Evolutionary conservation across 208 protist genomes (phyloP).

Genomic region (Leishmania major): DNA sequence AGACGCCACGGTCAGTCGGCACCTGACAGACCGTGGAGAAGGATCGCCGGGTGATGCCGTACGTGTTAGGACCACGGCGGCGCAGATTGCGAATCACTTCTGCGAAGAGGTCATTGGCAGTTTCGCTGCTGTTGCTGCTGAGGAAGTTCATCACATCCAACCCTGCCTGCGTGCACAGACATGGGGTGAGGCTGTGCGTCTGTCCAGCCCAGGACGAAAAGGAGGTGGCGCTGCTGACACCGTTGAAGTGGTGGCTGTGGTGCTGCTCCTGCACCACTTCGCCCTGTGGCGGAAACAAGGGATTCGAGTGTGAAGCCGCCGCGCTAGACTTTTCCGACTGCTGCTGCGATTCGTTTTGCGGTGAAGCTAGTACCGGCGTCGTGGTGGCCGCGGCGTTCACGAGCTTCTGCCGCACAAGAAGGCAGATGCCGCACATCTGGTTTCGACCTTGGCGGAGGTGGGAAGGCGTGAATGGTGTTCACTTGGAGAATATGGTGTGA

Average conservation of each 20-base stretch:
- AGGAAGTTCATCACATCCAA: slow-evolving; percentile 27
- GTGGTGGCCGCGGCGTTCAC: neutral
- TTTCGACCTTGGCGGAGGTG: neutral
- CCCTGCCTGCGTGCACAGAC: slow-evolving; percentile 13
- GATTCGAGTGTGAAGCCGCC: neutral
- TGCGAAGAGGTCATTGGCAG: slow-evolving; percentile 26
- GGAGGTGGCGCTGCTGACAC: neutral
- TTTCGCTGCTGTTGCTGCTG: slow-evolving; percentile 6
- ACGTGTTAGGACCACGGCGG: slow-evolving; percentile 53
- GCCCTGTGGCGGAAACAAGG: neutral
- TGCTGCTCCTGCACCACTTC: neutral
- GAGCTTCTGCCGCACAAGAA: slow-evolving; percentile 29
- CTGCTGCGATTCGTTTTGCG: neutral
- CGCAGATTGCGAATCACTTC: slow-evolving; percentile 48
- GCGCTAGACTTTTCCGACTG: neutral
- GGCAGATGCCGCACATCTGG: slow-evolving; percentile 34
- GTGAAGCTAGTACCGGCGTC: neutral
- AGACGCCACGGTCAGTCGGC: neutral
- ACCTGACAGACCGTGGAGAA: slow-evolving; percentile 21
- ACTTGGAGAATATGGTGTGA: neutral
- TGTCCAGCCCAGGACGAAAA: neutral
- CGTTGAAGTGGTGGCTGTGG: neutral
- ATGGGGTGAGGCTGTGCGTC: slow-evolving; percentile 16
- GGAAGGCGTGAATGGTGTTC: neutral
- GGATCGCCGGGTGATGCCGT: slow-evolving; percentile 42